phyloP scores from a whole-genome alignment of 2,329 filamentous ascomycete species.

The Aspergillus puulaauensis region DNA sequence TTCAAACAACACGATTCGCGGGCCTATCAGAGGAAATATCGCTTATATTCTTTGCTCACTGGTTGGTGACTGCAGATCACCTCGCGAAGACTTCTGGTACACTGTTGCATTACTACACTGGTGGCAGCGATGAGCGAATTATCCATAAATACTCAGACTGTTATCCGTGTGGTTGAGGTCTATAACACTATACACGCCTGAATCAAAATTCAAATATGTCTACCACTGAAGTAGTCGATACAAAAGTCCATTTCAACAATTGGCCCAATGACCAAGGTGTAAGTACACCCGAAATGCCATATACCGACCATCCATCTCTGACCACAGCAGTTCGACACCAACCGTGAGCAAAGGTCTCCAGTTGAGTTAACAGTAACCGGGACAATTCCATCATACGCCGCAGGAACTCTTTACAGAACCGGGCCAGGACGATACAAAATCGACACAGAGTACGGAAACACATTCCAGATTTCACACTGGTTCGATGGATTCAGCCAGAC shows the following conservation, averaged over 20 bases:
- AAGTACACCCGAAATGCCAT: conserved; percentile 21
- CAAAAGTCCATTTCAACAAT: conserved; percentile 35
- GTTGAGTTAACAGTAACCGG: conserved; percentile 65
- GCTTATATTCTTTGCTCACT: not conserved
- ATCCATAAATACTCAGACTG: not conserved
- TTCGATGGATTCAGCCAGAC: conserved; percentile 72
- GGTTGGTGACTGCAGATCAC: not conserved
- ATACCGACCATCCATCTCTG: conserved; percentile 1
- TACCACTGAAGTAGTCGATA: not conserved
- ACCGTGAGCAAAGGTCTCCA: conserved; percentile 65
- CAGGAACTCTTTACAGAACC: conserved; percentile 71
- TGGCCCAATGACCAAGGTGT: conserved; percentile 56
- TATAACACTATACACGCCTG: not conserved
- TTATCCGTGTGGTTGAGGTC: not conserved
- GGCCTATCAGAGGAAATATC: not conserved
- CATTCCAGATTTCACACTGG: conserved; percentile 69
- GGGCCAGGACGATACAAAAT: conserved; percentile 68
- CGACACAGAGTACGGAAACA: conserved; percentile 58
- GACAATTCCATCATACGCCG: conserved; percentile 67
- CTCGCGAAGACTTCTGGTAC: not conserved
- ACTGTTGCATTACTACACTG: not conserved
- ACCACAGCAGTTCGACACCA: conserved; percentile 61
- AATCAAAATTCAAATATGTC: not conserved
- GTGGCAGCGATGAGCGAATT: not conserved
- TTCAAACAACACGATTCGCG: not conserved